Percentiles rank a stretch among this genome's conserved stretches.
phyloP scores from a whole-genome alignment of 2,329 filamentous ascomycete species.

The Botrytis aclada region DNA sequence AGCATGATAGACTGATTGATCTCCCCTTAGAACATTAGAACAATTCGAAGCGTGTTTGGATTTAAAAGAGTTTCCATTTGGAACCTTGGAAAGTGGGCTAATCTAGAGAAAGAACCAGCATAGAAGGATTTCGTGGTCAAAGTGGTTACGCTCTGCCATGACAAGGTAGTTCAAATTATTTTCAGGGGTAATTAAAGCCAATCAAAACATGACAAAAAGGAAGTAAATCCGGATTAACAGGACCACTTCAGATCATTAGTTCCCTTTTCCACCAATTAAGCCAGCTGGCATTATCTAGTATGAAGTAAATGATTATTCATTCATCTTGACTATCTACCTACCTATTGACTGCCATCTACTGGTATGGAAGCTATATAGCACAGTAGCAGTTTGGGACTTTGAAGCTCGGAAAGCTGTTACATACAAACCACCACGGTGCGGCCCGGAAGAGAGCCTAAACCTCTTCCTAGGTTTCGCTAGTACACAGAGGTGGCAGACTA shows the following conservation, averaged over 20 bases:
- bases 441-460: background rate
- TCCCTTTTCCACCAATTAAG: conserved; percentile 1
- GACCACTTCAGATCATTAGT: background rate
- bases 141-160: background rate
- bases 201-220: conserved; percentile 8
- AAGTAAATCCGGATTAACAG: background rate
- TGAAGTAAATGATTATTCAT: background rate
- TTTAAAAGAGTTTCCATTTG: background rate
- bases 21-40: conserved; percentile 8
- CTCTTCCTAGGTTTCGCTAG: background rate
- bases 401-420: background rate
- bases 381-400: background rate
- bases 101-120: conserved; percentile 9
- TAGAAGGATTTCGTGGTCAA: conserved; percentile 13
- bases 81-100: conserved; percentile 7
- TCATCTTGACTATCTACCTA: background rate
- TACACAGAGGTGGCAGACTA: background rate
- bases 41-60: conserved; percentile 8
- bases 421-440: background rate
- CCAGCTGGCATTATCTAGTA: background rate
- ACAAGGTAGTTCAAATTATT: conserved; percentile 4
- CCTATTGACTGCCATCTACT: background rate
- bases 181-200: conserved; percentile 16
- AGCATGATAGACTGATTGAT: conserved; percentile 15
- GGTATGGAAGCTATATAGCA: background rate